phyloP scores from a whole-genome alignment of 495 filamentous ascomycete species.

The Trichoderma reesei region DNA sequence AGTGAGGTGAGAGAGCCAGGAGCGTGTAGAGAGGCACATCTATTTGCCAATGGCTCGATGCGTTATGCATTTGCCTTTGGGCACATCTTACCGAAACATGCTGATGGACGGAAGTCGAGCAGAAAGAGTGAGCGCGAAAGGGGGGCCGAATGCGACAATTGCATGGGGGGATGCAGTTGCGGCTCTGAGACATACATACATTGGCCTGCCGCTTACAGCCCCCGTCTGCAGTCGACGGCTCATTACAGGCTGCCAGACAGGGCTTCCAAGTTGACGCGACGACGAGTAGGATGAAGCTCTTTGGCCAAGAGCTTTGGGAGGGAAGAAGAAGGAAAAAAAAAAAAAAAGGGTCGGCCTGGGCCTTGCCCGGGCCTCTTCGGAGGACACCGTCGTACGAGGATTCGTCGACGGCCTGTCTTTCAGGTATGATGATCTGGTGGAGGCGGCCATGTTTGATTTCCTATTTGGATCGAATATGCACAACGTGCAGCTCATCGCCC shows the following conservation, averaged over 20 bases:
- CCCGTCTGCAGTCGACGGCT: neutral
- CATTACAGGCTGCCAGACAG: too few relatives aligned
- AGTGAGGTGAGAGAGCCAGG: neutral
- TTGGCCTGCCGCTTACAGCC: too few relatives aligned
- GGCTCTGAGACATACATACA: too few relatives aligned
- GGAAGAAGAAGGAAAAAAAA: too few relatives aligned
- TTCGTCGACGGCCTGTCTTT: neutral
- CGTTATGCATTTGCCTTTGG: neutral
- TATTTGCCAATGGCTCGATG: neutral
- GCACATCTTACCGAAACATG: slow-evolving; percentile 5
- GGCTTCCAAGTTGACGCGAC: too few relatives aligned
- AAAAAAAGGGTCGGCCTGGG: neutral
- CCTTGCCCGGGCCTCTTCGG: neutral
- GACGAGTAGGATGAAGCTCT: neutral
- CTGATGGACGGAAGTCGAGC: neutral
- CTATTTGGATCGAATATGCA: slow-evolving; percentile 9
- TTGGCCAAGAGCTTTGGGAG: neutral
- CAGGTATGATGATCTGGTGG: neutral
- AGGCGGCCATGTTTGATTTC: neutral
- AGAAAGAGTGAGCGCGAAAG: neutral
- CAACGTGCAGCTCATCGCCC: slow-evolving; percentile 1
- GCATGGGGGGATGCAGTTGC: neutral
- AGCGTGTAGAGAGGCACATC: neutral
- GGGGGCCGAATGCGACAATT: neutral
- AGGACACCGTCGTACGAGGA: neutral